Conservation (phyloP, 495 filamentous ascomycete genomes). For the Aspergillus nidulans region DNA sequence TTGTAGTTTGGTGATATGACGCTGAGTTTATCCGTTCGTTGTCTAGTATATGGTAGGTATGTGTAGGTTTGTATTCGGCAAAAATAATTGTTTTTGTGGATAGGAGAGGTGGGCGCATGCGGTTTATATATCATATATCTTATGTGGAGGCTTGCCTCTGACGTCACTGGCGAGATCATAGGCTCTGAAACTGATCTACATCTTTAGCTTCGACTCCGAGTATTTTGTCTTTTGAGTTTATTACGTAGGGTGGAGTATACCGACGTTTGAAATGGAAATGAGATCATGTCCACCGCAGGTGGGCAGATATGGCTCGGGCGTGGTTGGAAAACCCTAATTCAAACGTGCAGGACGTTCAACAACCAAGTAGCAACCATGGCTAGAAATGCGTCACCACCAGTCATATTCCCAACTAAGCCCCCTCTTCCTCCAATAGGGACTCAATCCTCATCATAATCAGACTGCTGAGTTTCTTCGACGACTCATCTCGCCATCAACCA, state of each 20-base stretch:
- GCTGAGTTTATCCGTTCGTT: too few relatives aligned
- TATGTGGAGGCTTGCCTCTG: neutral
- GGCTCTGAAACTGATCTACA: neutral
- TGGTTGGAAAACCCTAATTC: too few relatives aligned
- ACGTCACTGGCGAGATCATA: slow-evolving; percentile 5
- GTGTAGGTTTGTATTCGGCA: too few relatives aligned
- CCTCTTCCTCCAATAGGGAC: neutral
- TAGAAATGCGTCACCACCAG: too few relatives aligned
- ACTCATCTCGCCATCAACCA: neutral
- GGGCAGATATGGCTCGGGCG: neutral
- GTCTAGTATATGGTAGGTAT: too few relatives aligned
- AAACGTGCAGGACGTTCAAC: too few relatives aligned
- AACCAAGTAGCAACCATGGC: too few relatives aligned
- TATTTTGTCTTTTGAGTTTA: neutral
- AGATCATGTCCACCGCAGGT: slow-evolving; percentile 20
- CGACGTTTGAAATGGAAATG: slow-evolving; percentile 4
- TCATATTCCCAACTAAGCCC: too few relatives aligned
- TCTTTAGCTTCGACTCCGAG: neutral
- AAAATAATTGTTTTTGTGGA: too few relatives aligned
- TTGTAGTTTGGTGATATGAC: neutral
- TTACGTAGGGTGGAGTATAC: neutral
- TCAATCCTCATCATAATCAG: neutral
- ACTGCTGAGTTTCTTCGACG: neutral
- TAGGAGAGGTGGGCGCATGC: neutral
- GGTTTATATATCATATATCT: neutral